phyloP scores from a whole-genome alignment of 371 early-diverging fungal species.

The Parasitella parasitica region DNA sequence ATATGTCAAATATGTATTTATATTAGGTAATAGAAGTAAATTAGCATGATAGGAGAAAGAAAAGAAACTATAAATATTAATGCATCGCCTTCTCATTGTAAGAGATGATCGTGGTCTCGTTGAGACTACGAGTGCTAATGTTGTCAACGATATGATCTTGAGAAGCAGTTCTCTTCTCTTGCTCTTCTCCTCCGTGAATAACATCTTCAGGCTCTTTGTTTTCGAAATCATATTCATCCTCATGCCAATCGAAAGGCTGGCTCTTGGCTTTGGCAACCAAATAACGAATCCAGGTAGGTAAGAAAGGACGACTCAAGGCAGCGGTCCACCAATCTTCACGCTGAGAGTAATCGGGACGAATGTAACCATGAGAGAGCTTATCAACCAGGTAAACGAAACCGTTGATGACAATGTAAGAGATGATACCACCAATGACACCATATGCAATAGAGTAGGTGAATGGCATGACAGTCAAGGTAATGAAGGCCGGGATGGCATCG shows the following conservation, averaged over 20 bases:
- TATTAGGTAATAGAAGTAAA: too few relatives aligned
- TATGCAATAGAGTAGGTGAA: constrained; percentile 75
- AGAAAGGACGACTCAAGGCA: constrained; percentile 33
- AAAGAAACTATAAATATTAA: too few relatives aligned
- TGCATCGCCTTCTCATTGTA: constrained; percentile 11
- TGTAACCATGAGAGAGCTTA: constrained; percentile 51
- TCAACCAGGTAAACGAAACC: constrained; percentile 46
- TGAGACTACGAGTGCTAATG: constrained; percentile 2
- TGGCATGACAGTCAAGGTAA: constrained; percentile 76
- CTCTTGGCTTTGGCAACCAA: constrained; percentile 32
- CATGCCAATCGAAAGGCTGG: constrained; percentile 30
- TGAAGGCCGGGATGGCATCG: constrained; percentile 76
- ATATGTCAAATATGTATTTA: neutral
- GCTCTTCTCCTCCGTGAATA: neutral
- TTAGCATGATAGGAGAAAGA: too few relatives aligned
- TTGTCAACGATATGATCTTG: constrained; percentile 15
- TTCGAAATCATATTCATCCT: constrained; percentile 37
- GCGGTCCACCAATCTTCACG: constrained; percentile 53
- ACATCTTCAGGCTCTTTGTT: constrained; percentile 8
- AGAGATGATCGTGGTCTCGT: constrained; percentile 6
- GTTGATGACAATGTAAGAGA: constrained; percentile 62
- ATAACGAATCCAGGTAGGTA: constrained; percentile 43
- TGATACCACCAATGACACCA: constrained; percentile 67
- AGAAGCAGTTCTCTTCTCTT: constrained; percentile 5
- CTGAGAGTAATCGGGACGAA: constrained; percentile 46